A percentile compares a stretch with the other conserved stretches of the same genome.
Conservation (phyloP, 1,284 basidiomycete species). For the Cryptococcus neoformans region DNA sequence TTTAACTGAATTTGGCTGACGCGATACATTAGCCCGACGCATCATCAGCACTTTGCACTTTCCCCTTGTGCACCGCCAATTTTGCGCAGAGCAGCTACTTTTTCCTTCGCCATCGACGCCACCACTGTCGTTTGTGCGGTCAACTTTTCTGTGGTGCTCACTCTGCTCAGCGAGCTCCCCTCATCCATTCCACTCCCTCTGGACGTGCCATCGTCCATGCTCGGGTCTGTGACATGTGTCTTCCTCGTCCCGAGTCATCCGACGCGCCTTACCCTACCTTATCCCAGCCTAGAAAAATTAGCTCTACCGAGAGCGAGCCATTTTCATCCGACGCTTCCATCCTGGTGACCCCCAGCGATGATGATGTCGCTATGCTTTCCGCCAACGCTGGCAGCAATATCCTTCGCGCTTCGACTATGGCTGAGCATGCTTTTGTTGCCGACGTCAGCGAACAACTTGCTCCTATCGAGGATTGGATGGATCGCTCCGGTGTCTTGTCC, state of each 20-base stretch:
- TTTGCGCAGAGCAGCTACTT: slow-evolving; percentile 33
- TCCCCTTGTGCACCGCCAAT: slow-evolving; percentile 39
- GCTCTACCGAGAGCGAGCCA: slow-evolving; percentile 19
- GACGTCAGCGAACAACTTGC: too few relatives aligned
- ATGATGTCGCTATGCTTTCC: too few relatives aligned
- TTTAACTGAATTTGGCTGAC: background rate
- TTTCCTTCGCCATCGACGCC: slow-evolving; percentile 35
- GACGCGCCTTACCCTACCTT: background rate
- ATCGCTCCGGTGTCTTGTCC: slow-evolving; percentile 38
- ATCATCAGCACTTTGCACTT: slow-evolving; percentile 36
- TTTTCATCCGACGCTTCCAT: slow-evolving; percentile 4
- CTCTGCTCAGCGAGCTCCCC: slow-evolving; percentile 23
- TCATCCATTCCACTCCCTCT: slow-evolving; percentile 12
- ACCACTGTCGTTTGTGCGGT: slow-evolving; percentile 45
- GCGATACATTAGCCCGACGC: slow-evolving; percentile 22
- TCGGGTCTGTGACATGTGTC: slow-evolving; percentile 32
- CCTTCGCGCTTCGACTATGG: too few relatives aligned
- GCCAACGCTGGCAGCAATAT: too few relatives aligned
- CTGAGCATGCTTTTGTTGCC: too few relatives aligned
- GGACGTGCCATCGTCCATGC: background rate
- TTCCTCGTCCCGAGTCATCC: slow-evolving; percentile 4
- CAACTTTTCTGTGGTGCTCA: slow-evolving; percentile 37
- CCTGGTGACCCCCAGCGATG: background rate
- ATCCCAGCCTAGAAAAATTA: slow-evolving; percentile 14
- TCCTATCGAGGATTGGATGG: slow-evolving; percentile 45